Percentiles rank a stretch among this genome's conserved stretches.
Evolutionary conservation across 345 rosid genomes (phyloP).

Genomic region (Hibiscus mutabilis): DNA sequence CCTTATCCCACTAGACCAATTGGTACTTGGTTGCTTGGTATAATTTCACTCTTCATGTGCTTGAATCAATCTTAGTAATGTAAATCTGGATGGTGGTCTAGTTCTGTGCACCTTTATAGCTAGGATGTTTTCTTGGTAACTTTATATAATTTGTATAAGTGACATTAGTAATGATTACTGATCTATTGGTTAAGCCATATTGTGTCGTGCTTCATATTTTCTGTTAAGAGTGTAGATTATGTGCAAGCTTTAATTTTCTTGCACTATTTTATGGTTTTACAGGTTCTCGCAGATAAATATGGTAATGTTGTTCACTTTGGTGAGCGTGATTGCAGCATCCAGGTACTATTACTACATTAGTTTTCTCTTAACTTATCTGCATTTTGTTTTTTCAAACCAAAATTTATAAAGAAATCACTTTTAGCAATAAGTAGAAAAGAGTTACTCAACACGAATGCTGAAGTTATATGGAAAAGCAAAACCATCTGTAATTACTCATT

Average conservation of each 20-base stretch:
- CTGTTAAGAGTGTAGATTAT: not conserved
- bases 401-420: not conserved
- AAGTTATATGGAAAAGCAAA: not conserved
- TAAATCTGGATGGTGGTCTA: not conserved
- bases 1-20: no score
- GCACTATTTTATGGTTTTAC: constrained; percentile 18
- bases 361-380: not conserved
- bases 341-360: constrained; percentile 39
- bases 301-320: constrained; percentile 99
- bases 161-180: not conserved
- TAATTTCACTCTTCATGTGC: not conserved
- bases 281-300: constrained; percentile 95
- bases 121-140: constrained; percentile 1
- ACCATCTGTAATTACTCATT: not conserved
- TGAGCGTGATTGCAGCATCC: constrained; percentile 99
- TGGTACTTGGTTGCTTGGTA: not conserved
- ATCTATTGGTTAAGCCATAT: not conserved
- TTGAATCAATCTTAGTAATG: not conserved
- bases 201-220: not conserved
- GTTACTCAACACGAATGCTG: not conserved
- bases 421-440: not conserved
- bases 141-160: not conserved
- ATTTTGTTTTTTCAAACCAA: not conserved
- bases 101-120: not conserved
- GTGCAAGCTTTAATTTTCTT: constrained; percentile 1